Conservation (phyloP, 1,139 yeast genomes). For the Protomyces gravidus region DNA sequence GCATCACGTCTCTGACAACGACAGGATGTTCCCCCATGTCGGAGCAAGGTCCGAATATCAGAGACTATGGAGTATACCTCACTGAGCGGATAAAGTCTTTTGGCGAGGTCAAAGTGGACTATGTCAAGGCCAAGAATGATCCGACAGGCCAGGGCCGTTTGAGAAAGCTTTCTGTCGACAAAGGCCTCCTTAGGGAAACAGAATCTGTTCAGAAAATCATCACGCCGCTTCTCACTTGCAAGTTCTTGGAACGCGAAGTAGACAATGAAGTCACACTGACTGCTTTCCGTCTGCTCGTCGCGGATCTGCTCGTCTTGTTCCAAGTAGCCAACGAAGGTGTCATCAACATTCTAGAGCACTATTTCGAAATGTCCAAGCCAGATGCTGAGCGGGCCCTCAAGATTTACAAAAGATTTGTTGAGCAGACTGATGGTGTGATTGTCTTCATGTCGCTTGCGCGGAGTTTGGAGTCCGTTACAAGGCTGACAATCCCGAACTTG, state of each 20-base stretch:
- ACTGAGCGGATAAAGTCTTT: conserved; percentile 65
- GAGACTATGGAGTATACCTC: conserved; percentile 69
- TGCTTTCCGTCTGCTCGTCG: conserved; percentile 79
- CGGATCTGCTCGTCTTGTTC: conserved; percentile 76
- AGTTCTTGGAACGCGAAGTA: conserved; percentile 61
- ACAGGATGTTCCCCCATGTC: conserved; percentile 31
- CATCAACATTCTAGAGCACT: conserved; percentile 83
- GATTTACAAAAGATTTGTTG: conserved; percentile 79
- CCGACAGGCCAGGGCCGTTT: conserved; percentile 51
- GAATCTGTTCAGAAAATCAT: conserved; percentile 82
- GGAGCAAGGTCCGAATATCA: conserved; percentile 41
- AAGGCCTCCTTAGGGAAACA: conserved; percentile 75
- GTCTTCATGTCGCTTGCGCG: conserved; percentile 84
- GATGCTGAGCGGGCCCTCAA: conserved; percentile 86
- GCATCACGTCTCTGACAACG: conserved; percentile 45
- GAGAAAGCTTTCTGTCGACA: conserved; percentile 62
- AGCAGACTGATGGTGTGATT: conserved; percentile 81
- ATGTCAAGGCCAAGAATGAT: conserved; percentile 58
- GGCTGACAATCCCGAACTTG: conserved; percentile 87
- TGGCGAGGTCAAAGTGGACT: conserved; percentile 62
- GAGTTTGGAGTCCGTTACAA: conserved; percentile 78
- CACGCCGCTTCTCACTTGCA: conserved; percentile 67
- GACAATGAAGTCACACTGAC: conserved; percentile 77
- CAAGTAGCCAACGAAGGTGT: conserved; percentile 94
- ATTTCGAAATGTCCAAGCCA: conserved; percentile 78